Percentiles rank a stretch among this genome's conserved stretches.
Evolutionary conservation across 345 rosid genomes (phyloP).

Genomic region (Nephelium lappaceum): DNA sequence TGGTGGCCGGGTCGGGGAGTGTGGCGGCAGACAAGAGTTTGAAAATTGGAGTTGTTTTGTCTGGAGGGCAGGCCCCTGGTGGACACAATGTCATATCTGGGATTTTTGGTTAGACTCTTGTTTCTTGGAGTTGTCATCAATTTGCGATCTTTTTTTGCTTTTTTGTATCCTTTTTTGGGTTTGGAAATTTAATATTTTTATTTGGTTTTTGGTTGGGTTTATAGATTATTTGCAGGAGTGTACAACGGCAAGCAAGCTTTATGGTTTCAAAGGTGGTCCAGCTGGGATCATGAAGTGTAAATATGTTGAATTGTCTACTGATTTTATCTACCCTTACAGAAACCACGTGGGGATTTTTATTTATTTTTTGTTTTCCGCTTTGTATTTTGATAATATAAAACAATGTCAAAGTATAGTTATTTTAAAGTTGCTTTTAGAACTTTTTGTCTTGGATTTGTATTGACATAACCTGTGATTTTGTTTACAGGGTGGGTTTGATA

Average conservation of each 20-base stretch:
- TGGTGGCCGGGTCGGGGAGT: not conserved
- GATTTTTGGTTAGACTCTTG: constrained; percentile 63
- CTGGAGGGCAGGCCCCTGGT: constrained; percentile 99
- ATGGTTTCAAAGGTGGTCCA: constrained; percentile 95
- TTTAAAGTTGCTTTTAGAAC: not conserved
- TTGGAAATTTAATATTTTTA: not conserved
- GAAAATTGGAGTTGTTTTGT: constrained; percentile 91
- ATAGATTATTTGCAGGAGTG: constrained; percentile 83
- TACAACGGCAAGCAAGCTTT: constrained; percentile 70
- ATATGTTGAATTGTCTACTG: constrained; percentile 67
- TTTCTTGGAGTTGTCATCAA: too few relatives aligned
- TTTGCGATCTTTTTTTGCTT: too few relatives aligned
- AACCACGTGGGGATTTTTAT: constrained; percentile 57
- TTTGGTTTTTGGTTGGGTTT: not conserved
- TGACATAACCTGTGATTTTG: not conserved
- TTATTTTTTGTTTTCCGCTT: too few relatives aligned
- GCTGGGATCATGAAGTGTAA: constrained; percentile 98
- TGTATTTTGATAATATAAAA: too few relatives aligned
- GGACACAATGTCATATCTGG: constrained; percentile 98
- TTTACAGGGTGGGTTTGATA: constrained; percentile 36
- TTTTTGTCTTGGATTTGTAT: not conserved
- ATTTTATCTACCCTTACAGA: constrained; percentile 81
- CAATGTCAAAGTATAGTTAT: too few relatives aligned
- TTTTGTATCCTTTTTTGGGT: too few relatives aligned
- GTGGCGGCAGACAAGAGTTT: constrained; percentile 47